Conservation (phyloP, 73 alveolate species). For the Stentor roeselii region DNA sequence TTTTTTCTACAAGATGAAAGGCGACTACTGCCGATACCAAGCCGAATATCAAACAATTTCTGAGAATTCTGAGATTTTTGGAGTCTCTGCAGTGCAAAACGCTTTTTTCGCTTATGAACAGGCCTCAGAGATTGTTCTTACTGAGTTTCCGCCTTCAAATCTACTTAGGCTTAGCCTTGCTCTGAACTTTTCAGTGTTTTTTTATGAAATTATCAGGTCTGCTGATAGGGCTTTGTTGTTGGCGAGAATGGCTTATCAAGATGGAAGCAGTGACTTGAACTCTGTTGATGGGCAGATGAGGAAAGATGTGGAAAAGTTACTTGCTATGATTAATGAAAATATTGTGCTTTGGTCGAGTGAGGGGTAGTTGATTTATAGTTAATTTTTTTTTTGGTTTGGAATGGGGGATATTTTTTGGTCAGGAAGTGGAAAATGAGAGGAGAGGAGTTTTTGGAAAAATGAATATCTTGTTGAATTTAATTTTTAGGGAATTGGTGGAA, state of each 20-base stretch:
- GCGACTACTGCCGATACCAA: conserved; percentile 56
- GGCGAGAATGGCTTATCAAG: conserved; percentile 52
- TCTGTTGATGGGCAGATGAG: conserved; percentile 15
- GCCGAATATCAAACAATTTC: conserved; percentile 38
- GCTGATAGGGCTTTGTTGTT: conserved; percentile 72
- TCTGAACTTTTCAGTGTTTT: conserved; percentile 75
- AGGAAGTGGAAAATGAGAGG: too few relatives aligned
- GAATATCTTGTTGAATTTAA: too few relatives aligned
- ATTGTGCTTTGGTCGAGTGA: conserved; percentile 27
- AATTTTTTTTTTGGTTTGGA: too few relatives aligned
- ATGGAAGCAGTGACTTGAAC: conserved; percentile 18
- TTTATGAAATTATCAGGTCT: conserved; percentile 79
- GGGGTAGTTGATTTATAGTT: not conserved
- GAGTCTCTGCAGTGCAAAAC: conserved; percentile 32
- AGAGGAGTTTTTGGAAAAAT: too few relatives aligned
- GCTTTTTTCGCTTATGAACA: conserved; percentile 57
- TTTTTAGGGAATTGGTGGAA: too few relatives aligned
- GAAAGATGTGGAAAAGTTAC: conserved; percentile 21
- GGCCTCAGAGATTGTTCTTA: conserved; percentile 36
- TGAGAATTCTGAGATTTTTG: conserved; percentile 33
- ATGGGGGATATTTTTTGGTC: too few relatives aligned
- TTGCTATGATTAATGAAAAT: conserved; percentile 17
- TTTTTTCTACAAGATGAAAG: conserved; percentile 56
- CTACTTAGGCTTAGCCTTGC: conserved; percentile 66
- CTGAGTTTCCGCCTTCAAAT: conserved; percentile 65